Evolutionary conservation across 2,329 filamentous ascomycete genomes (phyloP).

Genomic region (Coniella lustricola): DNA sequence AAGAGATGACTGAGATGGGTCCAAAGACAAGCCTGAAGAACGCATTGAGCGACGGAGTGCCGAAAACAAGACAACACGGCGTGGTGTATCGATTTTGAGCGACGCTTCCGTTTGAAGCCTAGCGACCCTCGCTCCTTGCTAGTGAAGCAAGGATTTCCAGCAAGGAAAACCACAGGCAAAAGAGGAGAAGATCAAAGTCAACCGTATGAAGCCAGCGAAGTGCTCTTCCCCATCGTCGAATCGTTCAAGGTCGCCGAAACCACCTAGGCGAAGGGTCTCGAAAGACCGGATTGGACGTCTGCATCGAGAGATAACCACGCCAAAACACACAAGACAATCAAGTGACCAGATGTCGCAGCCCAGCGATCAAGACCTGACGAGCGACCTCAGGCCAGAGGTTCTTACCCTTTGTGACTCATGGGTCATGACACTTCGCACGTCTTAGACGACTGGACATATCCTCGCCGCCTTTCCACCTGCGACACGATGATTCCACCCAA

Average conservation of each 20-base stretch:
- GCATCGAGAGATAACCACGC: conserved; percentile 19
- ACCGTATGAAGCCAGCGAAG: conserved; percentile 42
- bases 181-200: conserved; percentile 33
- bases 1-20: conserved; percentile 18
- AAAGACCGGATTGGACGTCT: conserved; percentile 7
- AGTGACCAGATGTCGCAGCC: conserved; percentile 49
- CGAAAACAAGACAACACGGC: conserved; percentile 36
- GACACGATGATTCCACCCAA: conserved; percentile 27
- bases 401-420: conserved; percentile 72
- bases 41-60: conserved; percentile 29
- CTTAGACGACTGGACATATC: conserved; percentile 50
- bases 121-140: conserved; percentile 33
- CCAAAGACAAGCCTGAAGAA: conserved; percentile 16
- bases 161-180: conserved; percentile 30
- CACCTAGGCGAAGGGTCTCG: not conserved
- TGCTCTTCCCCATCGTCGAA: conserved; percentile 36
- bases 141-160: conserved; percentile 34
- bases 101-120: conserved; percentile 41
- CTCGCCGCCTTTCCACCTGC: conserved; percentile 42
- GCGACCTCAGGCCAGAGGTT: conserved; percentile 63
- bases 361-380: conserved; percentile 66
- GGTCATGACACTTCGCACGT: conserved; percentile 48
- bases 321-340: conserved; percentile 21
- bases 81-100: conserved; percentile 25
- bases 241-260: conserved; percentile 17